Percentiles rank a stretch among this genome's conserved stretches.
phyloP scores from a whole-genome alignment of 2,329 filamentous ascomycete genomes.

The Fusarium pseudograminearum region DNA sequence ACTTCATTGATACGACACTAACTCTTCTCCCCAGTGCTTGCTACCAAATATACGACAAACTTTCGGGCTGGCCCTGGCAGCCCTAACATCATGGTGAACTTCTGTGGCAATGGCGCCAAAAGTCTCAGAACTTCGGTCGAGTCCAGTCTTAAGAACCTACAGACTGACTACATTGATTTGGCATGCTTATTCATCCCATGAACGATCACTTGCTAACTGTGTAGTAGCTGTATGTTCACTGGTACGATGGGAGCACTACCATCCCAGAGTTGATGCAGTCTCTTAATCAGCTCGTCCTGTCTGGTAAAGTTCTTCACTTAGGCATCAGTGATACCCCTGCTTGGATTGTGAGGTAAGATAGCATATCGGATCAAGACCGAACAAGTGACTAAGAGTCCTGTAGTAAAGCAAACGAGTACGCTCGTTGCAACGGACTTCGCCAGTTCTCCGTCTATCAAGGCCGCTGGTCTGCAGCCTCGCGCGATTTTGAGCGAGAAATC shows the following conservation, averaged over 20 bases:
- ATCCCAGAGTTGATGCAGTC: constrained; percentile 77
- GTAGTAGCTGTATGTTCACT: constrained; percentile 68
- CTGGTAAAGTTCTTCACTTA: constrained; percentile 74
- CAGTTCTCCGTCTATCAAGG: constrained; percentile 70
- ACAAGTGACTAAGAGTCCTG: constrained; percentile 16
- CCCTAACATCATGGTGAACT: constrained; percentile 63
- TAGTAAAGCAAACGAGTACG: constrained; percentile 75
- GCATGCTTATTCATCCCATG: constrained; percentile 49
- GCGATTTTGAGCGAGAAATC: constrained; percentile 59
- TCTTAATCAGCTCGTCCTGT: constrained; percentile 69
- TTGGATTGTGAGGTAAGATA: constrained; percentile 68
- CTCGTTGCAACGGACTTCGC: constrained; percentile 75
- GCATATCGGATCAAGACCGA: not conserved
- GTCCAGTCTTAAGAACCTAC: constrained; percentile 68
- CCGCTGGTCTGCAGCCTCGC: constrained; percentile 55
- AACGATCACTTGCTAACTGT: not conserved
- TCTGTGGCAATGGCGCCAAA: constrained; percentile 71
- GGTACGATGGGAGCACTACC: constrained; percentile 77
- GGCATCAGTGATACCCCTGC: constrained; percentile 77
- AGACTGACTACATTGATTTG: constrained; percentile 77
- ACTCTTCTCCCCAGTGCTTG: constrained; percentile 62
- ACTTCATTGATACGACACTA: not conserved
- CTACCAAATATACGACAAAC: constrained; percentile 75
- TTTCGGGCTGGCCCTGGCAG: constrained; percentile 60
- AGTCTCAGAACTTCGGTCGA: constrained; percentile 67